Conservation (phyloP, 1,284 basidiomycete genomes). For the Cryptococcus floricola region DNA sequence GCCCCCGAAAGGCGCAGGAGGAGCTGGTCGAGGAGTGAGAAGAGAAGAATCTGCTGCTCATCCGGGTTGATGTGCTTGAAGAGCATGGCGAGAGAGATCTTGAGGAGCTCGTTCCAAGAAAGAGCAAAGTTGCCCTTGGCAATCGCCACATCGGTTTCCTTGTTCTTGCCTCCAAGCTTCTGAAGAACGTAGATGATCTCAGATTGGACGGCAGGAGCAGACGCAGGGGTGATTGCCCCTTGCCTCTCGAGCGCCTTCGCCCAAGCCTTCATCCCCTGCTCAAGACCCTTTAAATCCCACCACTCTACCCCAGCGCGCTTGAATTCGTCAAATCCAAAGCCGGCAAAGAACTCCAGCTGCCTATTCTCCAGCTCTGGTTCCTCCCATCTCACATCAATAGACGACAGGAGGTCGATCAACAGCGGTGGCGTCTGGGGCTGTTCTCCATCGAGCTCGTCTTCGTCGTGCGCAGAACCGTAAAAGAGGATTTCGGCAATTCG, state of each 20-base stretch:
- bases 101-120: conserved; percentile 76
- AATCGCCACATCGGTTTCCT: conserved; percentile 70
- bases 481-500: conserved; percentile 72
- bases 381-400: conserved; percentile 80
- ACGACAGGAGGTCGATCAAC: conserved; percentile 81
- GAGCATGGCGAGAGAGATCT: conserved; percentile 76
- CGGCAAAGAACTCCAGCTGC: conserved; percentile 61
- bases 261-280: conserved; percentile 62
- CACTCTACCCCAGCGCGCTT: conserved; percentile 66
- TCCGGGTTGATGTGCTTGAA: conserved; percentile 75
- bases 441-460: conserved; percentile 50
- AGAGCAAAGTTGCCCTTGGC: conserved; percentile 68
- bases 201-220: conserved; percentile 58
- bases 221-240: conserved; percentile 55
- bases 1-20: conserved; percentile 45
- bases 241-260: conserved; percentile 63
- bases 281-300: conserved; percentile 68
- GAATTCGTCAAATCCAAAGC: conserved; percentile 71
- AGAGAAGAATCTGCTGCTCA: conserved; percentile 75
- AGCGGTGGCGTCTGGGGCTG: conserved; percentile 69
- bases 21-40: conserved; percentile 77
- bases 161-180: conserved; percentile 80
- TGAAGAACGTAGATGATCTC: conserved; percentile 74
- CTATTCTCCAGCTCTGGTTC: conserved; percentile 57
- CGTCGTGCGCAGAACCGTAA: conserved; percentile 54